Evolutionary conservation across 2,329 filamentous ascomycete genomes (phyloP).

Genomic region (Mycosphaerella arachidis): DNA sequence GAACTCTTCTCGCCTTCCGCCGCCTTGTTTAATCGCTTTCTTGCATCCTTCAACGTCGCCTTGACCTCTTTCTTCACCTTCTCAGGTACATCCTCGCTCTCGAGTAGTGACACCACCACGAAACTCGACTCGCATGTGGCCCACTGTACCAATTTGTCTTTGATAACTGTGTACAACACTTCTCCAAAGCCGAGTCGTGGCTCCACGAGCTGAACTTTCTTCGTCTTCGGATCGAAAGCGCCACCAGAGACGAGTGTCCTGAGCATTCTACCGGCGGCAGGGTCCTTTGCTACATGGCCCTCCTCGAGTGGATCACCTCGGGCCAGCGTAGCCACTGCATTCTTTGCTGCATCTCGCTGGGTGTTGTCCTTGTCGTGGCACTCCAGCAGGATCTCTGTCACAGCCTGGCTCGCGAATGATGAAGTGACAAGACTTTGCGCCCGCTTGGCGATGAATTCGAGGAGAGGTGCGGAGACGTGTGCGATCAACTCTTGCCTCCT

Average conservation of each 20-base stretch:
- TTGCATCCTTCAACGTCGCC: constrained; percentile 67
- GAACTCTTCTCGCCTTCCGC: constrained; percentile 51
- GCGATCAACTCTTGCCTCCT: constrained; percentile 73
- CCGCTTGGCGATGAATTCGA: constrained; percentile 66
- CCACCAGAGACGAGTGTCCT: constrained; percentile 89
- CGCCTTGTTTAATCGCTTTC: constrained; percentile 64
- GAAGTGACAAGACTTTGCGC: constrained; percentile 66
- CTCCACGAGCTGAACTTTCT: constrained; percentile 64
- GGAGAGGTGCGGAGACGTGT: constrained; percentile 67
- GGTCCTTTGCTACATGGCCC: constrained; percentile 57
- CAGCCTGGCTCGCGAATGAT: constrained; percentile 80
- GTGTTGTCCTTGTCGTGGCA: constrained; percentile 61
- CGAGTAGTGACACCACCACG: constrained; percentile 74
- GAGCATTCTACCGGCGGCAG: constrained; percentile 73
- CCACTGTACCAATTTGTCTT: constrained; percentile 72
- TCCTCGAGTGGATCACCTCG: constrained; percentile 39
- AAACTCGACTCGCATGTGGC: constrained; percentile 82
- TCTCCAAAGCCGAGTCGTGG: constrained; percentile 77
- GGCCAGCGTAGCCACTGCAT: constrained; percentile 55
- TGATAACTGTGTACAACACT: constrained; percentile 75
- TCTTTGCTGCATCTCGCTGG: constrained; percentile 50
- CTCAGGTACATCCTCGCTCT: constrained; percentile 62
- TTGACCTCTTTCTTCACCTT: constrained; percentile 61
- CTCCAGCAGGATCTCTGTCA: constrained; percentile 75
- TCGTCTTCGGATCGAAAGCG: constrained; percentile 70